Evolutionary conservation across 805 yeast genomes (phyloP), one percentile per base, ranked within the genome.

Genomic region (Barnettozyma botsteinii): DNA sequence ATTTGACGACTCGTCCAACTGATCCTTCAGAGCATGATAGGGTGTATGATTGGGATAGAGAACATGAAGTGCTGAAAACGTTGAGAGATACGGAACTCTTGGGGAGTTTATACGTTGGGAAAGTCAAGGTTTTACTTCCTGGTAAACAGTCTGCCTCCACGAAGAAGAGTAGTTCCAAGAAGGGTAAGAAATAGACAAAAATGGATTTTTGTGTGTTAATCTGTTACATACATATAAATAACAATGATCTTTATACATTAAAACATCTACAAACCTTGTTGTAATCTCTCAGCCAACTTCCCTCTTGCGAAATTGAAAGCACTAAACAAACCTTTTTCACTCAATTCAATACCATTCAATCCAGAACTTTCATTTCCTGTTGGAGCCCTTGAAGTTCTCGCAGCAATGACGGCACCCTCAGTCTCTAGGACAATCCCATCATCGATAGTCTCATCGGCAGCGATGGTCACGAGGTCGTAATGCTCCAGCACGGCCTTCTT

Each of bases 351-450:
- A 43, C 73, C 67, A 53, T 73, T 72, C 53, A 78, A 66, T 46
- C 72, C 67, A 51, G 73, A 70, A 28, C 72, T 67, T 52, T 87
- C 96, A 52, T 85, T 95, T 48, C 72, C 77, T 25, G 77, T 63
- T 33, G 96, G 95, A 24, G 93, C 80, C 44, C 78, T 76, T n/a
- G 98, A 85, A 20, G 89, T 96, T 64, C 98, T 77, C 13, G 94
- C 77, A 3, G 91, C 89, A 51, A 93, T 85, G 31, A 85, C 79
- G 26, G 82, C 77, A 5, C 95, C 79, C 55, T 93, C 97, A 21
- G 88, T 82, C 61, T 93, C 97, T 51, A 93, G 72, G 41, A 93
- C 79, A 48, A 93, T 78, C 30, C 98, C 98, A 58, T 89, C 95
- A 59, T 93, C 98, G 36, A 93, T 70, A 9, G 94, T 74, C 64